Conservation (phyloP, 805 yeast species). For the Pichia manshurica region DNA sequence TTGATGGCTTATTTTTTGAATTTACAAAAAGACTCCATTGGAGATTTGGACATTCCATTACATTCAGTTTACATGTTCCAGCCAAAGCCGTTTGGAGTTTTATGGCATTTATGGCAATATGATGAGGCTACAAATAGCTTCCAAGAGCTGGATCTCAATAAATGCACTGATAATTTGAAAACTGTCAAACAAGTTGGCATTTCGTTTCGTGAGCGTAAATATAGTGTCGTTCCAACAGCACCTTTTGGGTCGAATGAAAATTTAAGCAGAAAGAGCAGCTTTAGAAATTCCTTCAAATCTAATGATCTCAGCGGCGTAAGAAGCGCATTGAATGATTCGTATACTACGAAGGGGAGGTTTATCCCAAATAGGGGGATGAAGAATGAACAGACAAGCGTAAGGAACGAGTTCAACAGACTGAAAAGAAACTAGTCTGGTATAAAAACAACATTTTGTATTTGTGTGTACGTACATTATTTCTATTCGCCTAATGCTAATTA, state of each 20-base stretch:
- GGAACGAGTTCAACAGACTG: too few species aligned
- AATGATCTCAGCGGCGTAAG: background rate
- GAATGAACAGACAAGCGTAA: too few species aligned
- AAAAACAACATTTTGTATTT: too few species aligned
- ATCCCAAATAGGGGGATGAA: too few species aligned
- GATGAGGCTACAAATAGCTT: conserved; percentile 77
- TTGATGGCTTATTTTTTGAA: conserved; percentile 85
- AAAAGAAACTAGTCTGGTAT: too few species aligned
- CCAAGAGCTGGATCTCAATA: conserved; percentile 46
- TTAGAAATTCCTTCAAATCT: conserved; percentile 1
- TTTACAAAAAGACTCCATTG: conserved; percentile 69
- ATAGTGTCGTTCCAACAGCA: conserved; percentile 72
- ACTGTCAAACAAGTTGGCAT: conserved; percentile 67
- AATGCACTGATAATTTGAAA: conserved; percentile 41
- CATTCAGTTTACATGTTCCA: conserved; percentile 88
- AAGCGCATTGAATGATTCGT: background rate
- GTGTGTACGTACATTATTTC: too few species aligned
- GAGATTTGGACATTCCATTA: conserved; percentile 87
- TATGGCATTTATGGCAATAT: conserved; percentile 85
- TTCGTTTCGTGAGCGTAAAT: conserved; percentile 62
- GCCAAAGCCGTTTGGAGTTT: conserved; percentile 93
- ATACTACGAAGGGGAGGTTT: too few species aligned
- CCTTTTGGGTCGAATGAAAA: conserved; percentile 31
- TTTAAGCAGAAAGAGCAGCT: conserved; percentile 7
- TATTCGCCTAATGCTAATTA: too few species aligned